Evolutionary conservation across 495 filamentous ascomycete species (phyloP), one percentile per base, ranked within the genome.

Genomic region (Podospora bellae-mahoneyi): DNA sequence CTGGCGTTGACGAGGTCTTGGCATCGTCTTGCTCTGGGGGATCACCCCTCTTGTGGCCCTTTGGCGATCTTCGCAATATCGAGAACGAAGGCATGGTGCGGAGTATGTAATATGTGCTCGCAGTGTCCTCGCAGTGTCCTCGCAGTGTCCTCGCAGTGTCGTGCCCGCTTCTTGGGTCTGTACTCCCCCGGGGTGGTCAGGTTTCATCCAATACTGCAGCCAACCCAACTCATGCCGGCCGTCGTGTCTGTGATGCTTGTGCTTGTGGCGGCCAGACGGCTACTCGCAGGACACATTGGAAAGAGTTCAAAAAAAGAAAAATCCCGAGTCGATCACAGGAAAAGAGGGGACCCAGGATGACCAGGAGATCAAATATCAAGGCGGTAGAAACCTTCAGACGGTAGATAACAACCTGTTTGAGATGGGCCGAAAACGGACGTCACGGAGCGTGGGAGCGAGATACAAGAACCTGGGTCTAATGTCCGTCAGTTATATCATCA

Each of bases 71-170:
- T 44, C 69, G 71, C 63, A 77, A 60, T 39, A 77, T 69, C 55
- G 75, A 72, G 61, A 78, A 78, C 28, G 75, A 74, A 18, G 73
- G 73, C 76, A 78, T 78, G 28, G 28, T 62, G 13, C 39, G 39
- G 9, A 48, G 9, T 48, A 13, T 48, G 39, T 48, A 13, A 48
- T 48, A 9, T 48, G 15, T 48, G 26, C 9, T 62, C 60, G 60
- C 30, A 62, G 26, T 62, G 65, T 72, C 68, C 23, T 20, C 20
- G 20, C 20, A 20, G 20, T 48, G 13, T 48, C 5, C 7, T n/a
- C n/a, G n/a, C n/a, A n/a, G n/a, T n/a, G n/a, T n/a, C n/a, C n/a
- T 62, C 60, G 60, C 30, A 62, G 26, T 62, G 65, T 72, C 68
- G 68, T 32, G 60, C 55, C 55, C n/a, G n/a, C 23, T 59, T 56